Conservation (phyloP, 495 filamentous ascomycete genomes). For the Penicillium simplicissimum region DNA sequence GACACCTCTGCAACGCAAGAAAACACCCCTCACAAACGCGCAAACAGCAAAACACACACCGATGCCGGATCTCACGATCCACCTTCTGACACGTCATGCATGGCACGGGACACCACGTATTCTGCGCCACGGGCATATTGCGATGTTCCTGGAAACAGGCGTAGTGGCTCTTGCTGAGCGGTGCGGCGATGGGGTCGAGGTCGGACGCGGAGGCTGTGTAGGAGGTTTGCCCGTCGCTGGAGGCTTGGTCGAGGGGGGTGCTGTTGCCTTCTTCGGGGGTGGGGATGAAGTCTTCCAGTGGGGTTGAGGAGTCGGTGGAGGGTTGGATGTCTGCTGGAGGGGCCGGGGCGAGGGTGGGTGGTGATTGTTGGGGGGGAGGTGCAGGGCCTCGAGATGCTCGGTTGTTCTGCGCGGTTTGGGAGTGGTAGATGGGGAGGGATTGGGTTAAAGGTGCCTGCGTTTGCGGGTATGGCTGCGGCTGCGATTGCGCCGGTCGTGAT, state of each 20-base stretch:
- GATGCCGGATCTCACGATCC: conserved; percentile 44
- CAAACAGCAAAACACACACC: conserved; percentile 52
- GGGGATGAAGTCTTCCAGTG: conserved; percentile 43
- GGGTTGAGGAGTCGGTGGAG: conserved; percentile 18
- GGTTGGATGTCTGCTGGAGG: not conserved
- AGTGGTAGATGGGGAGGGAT: not conserved
- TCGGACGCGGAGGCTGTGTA: conserved; percentile 34
- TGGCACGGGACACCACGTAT: conserved; percentile 48
- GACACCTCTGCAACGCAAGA: conserved; percentile 39
- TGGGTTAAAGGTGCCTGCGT: not conserved
- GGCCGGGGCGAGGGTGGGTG: not conserved
- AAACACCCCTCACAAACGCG: conserved; percentile 47
- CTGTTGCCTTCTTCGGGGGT: conserved; percentile 38
- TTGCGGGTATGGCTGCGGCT: not conserved
- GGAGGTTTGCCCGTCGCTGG: conserved; percentile 31
- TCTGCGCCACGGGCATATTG: conserved; percentile 42
- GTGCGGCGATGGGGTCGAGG: conserved; percentile 37
- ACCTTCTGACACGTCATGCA: conserved; percentile 53
- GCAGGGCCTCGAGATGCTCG: not conserved
- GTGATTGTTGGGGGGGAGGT: not conserved
- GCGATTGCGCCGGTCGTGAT: conserved; percentile 5
- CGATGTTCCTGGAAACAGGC: conserved; percentile 50
- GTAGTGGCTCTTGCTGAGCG: conserved; percentile 44
- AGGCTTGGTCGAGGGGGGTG: conserved; percentile 27
- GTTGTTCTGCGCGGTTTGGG: not conserved